Evolutionary conservation across 129 eudicot species (phyloP), one percentile per base, ranked within the genome.

Genomic region (Ambrosia artemisiifolia): DNA sequence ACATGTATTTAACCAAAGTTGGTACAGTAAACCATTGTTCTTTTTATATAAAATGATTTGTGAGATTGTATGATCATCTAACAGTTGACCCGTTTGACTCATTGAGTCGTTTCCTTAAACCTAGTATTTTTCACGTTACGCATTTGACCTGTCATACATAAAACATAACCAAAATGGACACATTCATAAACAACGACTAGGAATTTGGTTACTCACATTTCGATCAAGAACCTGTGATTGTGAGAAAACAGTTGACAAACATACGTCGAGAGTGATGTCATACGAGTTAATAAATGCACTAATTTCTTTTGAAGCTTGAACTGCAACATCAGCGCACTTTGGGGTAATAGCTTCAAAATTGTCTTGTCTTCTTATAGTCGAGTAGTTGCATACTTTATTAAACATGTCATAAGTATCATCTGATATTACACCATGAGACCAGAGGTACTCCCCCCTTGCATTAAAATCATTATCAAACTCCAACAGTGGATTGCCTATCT

Each of bases 351-450:
- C 65, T 2, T 32, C 5, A 11, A 33, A 32, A 60, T 60, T 60
- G 65, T 32, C 42, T 14, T 60, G 65, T 60, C 65, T 60, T 60
- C 40, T 75, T 1, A 86, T 75, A 56, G 83, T 87, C n/a, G 98
- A 92, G 43, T 79, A 83, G 74, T 92, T 92, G 73, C 98, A 92
- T 2, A 71, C 84, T 13, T 33, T 75, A n/a, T 80, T 89, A 54
- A 85, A 81, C 10, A 79, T 49, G 16, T 78, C 82, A 50, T 75
- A 85, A 18, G 96, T 83, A 56, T 77, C 76, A 75, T 92, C 98
- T 7, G 98, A 92, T 81, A 92, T 87, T 14, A 92, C 75, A 18
- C 98, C 98, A 67, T 92, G 98, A 65, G 98, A 88, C 98, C 98
- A 88, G 2, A 88, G 71, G 54, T 73, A 92, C 72, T 88, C 96